These are phyloP conservation scores for Fusarium pseudocircinatum DNA, from an alignment of 2,329 filamentous ascomycete species.

Conservation along the genomic window DNA sequence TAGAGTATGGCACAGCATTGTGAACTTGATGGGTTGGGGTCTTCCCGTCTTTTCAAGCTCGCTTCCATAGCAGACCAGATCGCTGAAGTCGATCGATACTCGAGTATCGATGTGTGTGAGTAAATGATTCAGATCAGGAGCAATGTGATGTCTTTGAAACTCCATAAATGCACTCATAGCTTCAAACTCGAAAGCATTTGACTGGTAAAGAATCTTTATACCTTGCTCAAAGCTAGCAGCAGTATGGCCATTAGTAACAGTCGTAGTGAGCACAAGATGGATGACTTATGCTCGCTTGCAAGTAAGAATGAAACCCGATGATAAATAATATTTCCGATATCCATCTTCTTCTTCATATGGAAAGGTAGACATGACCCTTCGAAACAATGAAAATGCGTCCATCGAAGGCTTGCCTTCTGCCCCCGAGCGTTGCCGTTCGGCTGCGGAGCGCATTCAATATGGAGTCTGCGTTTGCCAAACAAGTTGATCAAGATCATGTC, in stretches of 20 bases:
- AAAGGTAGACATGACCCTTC: no score
- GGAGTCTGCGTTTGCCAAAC: neutral
- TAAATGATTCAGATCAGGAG: neutral
- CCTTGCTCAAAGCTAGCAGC: neutral
- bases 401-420: neutral
- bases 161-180: no score
- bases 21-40: neutral
- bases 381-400: neutral
- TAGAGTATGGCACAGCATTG: neutral
- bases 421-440: neutral
- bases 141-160: neutral
- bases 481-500: neutral
- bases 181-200: neutral
- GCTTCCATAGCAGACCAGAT: neutral
- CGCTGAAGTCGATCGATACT: neutral
- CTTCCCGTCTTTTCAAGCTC: neutral
- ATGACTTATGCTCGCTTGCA: conserved; percentile 10
- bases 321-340: neutral
- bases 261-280: no score
- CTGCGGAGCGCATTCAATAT: neutral
- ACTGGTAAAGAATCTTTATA: neutral
- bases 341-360: neutral
- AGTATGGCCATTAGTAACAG: neutral
- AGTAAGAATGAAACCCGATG: neutral
- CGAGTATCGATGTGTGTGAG: no score